Evolutionary conservation across 108 stramenopile genomes (phyloP).

Genomic region (Pseudonitzschia delicatissima): DNA sequence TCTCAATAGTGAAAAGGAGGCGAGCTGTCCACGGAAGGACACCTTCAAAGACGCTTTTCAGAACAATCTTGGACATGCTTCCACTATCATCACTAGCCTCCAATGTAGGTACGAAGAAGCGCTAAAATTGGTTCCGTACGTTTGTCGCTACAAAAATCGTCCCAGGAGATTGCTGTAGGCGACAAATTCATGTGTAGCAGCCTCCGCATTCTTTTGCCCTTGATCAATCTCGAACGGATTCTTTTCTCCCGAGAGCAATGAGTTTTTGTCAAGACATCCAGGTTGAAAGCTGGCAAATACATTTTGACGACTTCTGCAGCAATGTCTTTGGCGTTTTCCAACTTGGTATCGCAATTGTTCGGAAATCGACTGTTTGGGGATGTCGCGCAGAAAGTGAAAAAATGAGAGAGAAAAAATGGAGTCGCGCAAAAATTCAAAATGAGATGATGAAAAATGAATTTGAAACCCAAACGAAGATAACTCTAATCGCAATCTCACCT

Average conservation of each 20-base stretch:
- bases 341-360: not conserved
- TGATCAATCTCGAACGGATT: constrained; percentile 1
- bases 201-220: not conserved
- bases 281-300: not conserved
- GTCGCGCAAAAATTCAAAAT: not conserved
- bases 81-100: constrained; percentile 3
- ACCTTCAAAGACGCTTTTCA: constrained; percentile 26
- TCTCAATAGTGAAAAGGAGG: constrained; percentile 43
- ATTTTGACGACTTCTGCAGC: not conserved
- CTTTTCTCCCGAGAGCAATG: not conserved
- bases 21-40: constrained; percentile 53
- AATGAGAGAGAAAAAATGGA: not conserved
- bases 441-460: too few relatives aligned
- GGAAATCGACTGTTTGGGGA: not conserved
- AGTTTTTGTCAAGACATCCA: not conserved
- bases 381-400: not conserved
- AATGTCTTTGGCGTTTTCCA: not conserved
- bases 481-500: not conserved
- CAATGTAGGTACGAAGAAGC: not conserved
- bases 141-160: not conserved
- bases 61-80: constrained; percentile 1
- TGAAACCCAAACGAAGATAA: not conserved
- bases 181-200: not conserved
- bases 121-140: not conserved
- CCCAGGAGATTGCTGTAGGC: too few relatives aligned